A percentile compares a stretch with the other conserved stretches of the same genome.
These are phyloP conservation scores for Trichoderma sp. DNA, from an alignment of 2,329 filamentous ascomycete species.

Conservation along the genomic window DNA sequence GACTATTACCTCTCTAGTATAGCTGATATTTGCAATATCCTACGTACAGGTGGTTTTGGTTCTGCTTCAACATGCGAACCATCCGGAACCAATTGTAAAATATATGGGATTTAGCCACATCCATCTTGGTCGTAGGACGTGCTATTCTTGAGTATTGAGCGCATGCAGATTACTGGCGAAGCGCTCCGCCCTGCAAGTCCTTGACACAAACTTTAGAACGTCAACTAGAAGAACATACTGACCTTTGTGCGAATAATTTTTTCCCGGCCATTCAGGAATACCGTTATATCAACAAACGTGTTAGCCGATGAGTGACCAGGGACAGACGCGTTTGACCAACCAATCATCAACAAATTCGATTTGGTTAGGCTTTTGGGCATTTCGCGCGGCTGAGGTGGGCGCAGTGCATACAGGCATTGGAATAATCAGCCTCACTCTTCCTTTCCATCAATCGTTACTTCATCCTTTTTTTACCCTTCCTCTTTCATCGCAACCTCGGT, in stretches of 20 bases:
- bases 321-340: neutral
- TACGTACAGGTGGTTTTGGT: neutral
- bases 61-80: neutral
- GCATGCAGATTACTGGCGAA: neutral
- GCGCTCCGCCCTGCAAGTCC: too few species aligned
- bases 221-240: neutral
- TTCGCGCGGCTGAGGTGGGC: neutral
- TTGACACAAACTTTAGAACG: too few species aligned
- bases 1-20: too few species aligned
- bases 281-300: fast-evolving
- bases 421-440: neutral
- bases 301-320: neutral
- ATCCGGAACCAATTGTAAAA: too few species aligned
- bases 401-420: neutral
- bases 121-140: too few species aligned
- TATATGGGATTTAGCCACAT: too few species aligned
- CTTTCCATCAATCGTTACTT: neutral
- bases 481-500: neutral
- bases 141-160: too few species aligned
- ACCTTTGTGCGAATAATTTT: too few species aligned
- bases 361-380: neutral
- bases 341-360: neutral
- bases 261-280: neutral
- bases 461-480: neutral
- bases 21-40: too few species aligned